Evolutionary conservation across 257 asterid species (phyloP), one percentile per base, ranked within the genome.

Genomic region (Paulownia fortunei): DNA sequence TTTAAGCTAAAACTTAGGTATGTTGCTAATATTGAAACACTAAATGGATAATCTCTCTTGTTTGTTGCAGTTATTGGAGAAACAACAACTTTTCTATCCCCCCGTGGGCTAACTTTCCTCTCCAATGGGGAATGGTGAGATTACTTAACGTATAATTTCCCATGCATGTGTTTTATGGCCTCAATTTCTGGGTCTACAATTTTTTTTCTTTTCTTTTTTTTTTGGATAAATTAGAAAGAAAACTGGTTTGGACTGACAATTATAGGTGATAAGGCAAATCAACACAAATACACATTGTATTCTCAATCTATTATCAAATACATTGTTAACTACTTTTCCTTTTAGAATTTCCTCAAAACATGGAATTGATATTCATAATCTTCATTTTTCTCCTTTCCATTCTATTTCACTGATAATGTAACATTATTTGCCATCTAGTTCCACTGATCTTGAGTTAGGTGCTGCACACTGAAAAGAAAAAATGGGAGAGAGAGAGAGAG

Each of bases 91-190:
- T 93, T 92, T 55, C 10, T 90, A 58, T 74, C 99, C 98, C n/a
- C 98, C 49, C 67, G 84, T 80, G 90, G 84, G 65, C 74, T 69
- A 77, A 86, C 91, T 60, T 93, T 96, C 84, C 98, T 96, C 74
- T 93, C 99, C 59, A 96, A 93, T 68, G 99, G 99, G 5, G 99
- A 96, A 88, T 96, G 99, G 99, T 96, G 86, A 85, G 93, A 39
- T 55, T 72, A 34, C 62, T 78, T 69, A 6, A 41, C 44, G 6
- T 59, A 27, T 60, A 26, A 34, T 73, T 73, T 37, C 67, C 60
- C 12, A 7, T 74, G 73, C 79, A 63, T 81, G 26, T 76, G 42
- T 73, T 63, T 77, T 69, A 60, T 54, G 21, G 16, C 54, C 15
- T 76, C 51, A 34, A 4, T 10, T 18, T 16, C 68, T 37, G 54